These are phyloP conservation scores for Pyracantha coccinea DNA, from an alignment of 331 rosid genomes.

Conservation along the genomic window DNA sequence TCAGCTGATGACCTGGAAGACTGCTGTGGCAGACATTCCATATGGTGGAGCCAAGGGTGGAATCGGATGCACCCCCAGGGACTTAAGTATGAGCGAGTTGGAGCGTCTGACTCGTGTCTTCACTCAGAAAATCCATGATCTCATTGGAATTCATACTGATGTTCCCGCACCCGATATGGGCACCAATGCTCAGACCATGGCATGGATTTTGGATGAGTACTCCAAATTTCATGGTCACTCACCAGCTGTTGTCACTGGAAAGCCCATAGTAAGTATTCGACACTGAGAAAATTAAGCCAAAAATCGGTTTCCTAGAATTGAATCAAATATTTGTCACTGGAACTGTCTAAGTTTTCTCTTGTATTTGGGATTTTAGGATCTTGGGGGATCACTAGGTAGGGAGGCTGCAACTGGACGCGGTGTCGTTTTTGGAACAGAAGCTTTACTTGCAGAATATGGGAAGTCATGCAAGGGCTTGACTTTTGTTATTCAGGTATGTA, in stretches of 20 bases:
- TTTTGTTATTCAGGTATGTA: conserved; percentile 68
- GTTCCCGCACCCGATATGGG: conserved; percentile 98
- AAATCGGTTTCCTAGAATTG: background rate
- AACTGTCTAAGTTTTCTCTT: background rate
- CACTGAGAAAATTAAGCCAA: background rate
- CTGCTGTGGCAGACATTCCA: conserved; percentile 89
- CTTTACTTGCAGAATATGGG: conserved; percentile 73
- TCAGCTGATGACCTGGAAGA: conserved; percentile 95
- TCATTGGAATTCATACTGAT: conserved; percentile 76
- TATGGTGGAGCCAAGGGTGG: conserved; percentile 99
- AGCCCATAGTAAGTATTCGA: conserved; percentile 62
- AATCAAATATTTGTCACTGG: background rate
- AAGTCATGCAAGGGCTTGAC: conserved; percentile 48
- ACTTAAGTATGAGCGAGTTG: conserved; percentile 62
- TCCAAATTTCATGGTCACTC: conserved; percentile 92
- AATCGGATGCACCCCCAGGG: conserved; percentile 81
- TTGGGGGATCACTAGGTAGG: conserved; percentile 87
- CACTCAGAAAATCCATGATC: conserved; percentile 87
- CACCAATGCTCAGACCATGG: conserved; percentile 91
- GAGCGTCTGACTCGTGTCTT: conserved; percentile 93
- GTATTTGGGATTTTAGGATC: conserved; percentile 43
- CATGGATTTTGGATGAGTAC: conserved; percentile 94
- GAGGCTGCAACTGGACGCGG: conserved; percentile 97
- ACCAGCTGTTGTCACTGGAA: conserved; percentile 94
- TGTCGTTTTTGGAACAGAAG: conserved; percentile 67